phyloP scores from a whole-genome alignment of 257 asterid genomes.

The Hygrophila difformis region DNA sequence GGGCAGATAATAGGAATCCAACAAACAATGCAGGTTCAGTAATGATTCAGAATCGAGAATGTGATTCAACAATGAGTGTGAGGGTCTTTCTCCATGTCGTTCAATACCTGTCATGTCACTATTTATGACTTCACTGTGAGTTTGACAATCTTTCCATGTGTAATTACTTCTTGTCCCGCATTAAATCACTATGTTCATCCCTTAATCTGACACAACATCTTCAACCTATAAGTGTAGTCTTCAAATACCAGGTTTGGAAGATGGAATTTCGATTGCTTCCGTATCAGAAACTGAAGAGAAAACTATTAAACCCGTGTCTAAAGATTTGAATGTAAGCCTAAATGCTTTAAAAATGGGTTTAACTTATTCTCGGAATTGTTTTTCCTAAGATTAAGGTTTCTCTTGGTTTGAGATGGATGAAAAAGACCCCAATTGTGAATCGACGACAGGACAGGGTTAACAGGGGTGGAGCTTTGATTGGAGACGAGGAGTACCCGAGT shows the following conservation, averaged over 20 bases:
- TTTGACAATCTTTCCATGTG: background rate
- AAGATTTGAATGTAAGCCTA: conserved; percentile 46
- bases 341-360: background rate
- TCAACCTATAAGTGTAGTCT: conserved; percentile 42
- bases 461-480: no score
- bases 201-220: conserved; percentile 10
- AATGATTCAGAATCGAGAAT: conserved; percentile 38
- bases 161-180: no score
- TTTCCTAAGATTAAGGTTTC: no score
- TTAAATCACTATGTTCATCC: background rate
- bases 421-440: no score
- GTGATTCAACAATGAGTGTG: conserved; percentile 69
- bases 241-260: conserved; percentile 54
- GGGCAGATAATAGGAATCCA: conserved; percentile 23
- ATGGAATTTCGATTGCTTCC: conserved; percentile 46
- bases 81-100: conserved; percentile 12
- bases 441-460: no score
- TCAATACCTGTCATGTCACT: background rate
- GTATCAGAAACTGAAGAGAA: conserved; percentile 84
- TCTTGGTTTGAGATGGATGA: no score
- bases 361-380: no score
- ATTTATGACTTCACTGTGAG: background rate
- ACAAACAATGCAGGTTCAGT: conserved; percentile 23
- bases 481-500: no score
- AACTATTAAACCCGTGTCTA: conserved; percentile 38